Percentiles rank a stretch among this genome's conserved stretches.
Conservation (phyloP, 176 grass and related monocot genomes). For the Themeda triandra region DNA sequence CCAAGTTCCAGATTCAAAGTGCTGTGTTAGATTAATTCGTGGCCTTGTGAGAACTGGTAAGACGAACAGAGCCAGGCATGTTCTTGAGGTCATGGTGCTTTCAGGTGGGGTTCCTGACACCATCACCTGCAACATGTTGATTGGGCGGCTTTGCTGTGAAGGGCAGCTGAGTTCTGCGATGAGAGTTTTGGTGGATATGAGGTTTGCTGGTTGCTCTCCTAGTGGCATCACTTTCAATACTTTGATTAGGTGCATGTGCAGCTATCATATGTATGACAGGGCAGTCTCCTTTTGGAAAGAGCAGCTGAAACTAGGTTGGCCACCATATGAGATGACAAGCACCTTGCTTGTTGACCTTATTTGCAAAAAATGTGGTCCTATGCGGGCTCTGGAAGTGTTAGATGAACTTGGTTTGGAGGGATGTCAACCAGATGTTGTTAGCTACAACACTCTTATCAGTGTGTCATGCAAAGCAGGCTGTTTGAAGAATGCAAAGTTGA, state of each 20-base stretch:
- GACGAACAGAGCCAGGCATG: constrained; percentile 44
- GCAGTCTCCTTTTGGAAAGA: constrained; percentile 68
- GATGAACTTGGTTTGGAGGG: constrained; percentile 62
- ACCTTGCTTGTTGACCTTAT: constrained; percentile 69
- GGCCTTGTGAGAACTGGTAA: constrained; percentile 56
- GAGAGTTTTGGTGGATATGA: constrained; percentile 49
- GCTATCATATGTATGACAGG: constrained; percentile 43
- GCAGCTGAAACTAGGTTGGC: constrained; percentile 58
- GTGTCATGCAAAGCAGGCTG: constrained; percentile 62
- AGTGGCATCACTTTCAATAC: constrained; percentile 75
- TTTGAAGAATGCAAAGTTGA: constrained; percentile 40
- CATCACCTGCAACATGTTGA: constrained; percentile 75
- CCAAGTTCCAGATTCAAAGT: constrained; percentile 56
- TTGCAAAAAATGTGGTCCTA: constrained; percentile 60
- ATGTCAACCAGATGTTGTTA: constrained; percentile 58
- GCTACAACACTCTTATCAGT: constrained; percentile 68
- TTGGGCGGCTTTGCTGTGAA: constrained; percentile 45
- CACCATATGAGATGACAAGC: constrained; percentile 61
- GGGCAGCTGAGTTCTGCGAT: constrained; percentile 51
- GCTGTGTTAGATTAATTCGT: constrained; percentile 55
- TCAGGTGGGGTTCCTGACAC: constrained; percentile 67
- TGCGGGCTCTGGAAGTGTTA: constrained; percentile 42
- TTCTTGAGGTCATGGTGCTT: constrained; percentile 61
- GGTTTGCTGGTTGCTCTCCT: constrained; percentile 47
- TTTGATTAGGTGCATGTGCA: constrained; percentile 75